Evolutionary conservation across 1,284 basidiomycete species (phyloP).

Genomic region (Afroboletus lepidellus): DNA sequence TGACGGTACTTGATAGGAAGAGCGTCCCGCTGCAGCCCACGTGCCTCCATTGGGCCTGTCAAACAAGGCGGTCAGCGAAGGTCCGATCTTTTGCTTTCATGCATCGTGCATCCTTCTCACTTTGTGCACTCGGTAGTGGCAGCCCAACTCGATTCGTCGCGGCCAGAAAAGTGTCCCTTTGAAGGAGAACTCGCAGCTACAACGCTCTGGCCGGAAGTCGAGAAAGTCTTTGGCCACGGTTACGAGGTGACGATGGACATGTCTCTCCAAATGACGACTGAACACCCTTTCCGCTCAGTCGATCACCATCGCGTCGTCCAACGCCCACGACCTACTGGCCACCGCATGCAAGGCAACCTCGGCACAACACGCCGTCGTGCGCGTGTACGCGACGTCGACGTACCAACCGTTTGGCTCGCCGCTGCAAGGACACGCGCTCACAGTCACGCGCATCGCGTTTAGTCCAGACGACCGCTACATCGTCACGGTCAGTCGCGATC

Average conservation of each 20-base stretch:
- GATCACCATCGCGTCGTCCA: conserved; percentile 75
- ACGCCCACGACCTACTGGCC: conserved; percentile 71
- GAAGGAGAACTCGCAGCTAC: conserved; percentile 80
- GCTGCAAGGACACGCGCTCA: conserved; percentile 83
- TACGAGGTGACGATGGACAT: conserved; percentile 69
- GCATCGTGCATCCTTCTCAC: neutral
- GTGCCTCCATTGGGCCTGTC: conserved; percentile 78
- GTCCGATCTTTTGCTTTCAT: conserved; percentile 35
- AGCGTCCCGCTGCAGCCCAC: conserved; percentile 57
- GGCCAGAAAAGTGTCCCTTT: conserved; percentile 59
- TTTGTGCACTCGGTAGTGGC: conserved; percentile 14
- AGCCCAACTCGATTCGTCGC: conserved; percentile 11
- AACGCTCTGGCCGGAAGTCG: conserved; percentile 95
- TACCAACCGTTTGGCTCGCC: conserved; percentile 73
- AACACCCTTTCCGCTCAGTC: conserved; percentile 46
- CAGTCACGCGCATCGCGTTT: conserved; percentile 89
- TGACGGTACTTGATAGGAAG: conserved; percentile 19
- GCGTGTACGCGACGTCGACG: conserved; percentile 73
- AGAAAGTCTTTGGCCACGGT: conserved; percentile 97
- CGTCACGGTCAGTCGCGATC: conserved; percentile 86
- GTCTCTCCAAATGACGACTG: conserved; percentile 9
- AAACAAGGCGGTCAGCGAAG: conserved; percentile 62
- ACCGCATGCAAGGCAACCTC: conserved; percentile 90
- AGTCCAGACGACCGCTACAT: conserved; percentile 79
- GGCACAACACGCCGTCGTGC: conserved; percentile 86